Conservation (phyloP, 139 green algal genomes). For the Micractinium sp. region DNA sequence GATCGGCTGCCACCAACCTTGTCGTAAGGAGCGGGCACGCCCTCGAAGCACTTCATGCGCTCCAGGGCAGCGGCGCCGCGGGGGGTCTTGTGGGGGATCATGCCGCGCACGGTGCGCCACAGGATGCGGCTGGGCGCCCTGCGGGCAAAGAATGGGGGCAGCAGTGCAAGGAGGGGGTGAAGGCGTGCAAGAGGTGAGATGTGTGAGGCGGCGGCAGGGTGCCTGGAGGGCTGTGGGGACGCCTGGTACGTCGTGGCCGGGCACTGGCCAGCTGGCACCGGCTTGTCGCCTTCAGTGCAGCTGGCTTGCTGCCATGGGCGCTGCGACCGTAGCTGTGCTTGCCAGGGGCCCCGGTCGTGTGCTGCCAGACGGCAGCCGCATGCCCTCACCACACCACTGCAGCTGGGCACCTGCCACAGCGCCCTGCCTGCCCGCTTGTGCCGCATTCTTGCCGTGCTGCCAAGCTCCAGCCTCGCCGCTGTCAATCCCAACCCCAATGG, state of each 20-base stretch:
- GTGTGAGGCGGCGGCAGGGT: neutral
- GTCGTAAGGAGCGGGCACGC: constrained; percentile 78
- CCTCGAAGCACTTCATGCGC: constrained; percentile 96
- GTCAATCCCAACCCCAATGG: neutral
- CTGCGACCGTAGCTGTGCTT: neutral
- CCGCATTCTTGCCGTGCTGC: too few relatives aligned
- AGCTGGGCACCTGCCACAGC: too few relatives aligned
- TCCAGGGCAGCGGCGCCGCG: constrained; percentile 94
- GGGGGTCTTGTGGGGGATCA: constrained; percentile 98
- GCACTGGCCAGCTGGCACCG: neutral
- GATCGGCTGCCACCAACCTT: constrained; percentile 5
- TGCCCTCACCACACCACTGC: too few relatives aligned
- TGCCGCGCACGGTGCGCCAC: constrained; percentile 94
- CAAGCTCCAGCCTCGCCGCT: neutral
- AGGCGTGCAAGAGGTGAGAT: neutral
- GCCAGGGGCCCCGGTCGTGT: too few relatives aligned
- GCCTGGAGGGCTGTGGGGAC: neutral
- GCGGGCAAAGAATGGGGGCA: neutral
- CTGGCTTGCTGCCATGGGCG: neutral
- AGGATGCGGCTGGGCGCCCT: constrained; percentile 91
- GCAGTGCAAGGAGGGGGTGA: neutral
- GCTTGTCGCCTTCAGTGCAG: too few relatives aligned
- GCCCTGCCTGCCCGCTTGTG: too few relatives aligned
- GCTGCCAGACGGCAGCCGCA: too few relatives aligned
- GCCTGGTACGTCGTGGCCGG: neutral